These are phyloP conservation scores for Tieghemostelium lacteum DNA, from an alignment of 78 protist species.

Conservation along the genomic window DNA sequence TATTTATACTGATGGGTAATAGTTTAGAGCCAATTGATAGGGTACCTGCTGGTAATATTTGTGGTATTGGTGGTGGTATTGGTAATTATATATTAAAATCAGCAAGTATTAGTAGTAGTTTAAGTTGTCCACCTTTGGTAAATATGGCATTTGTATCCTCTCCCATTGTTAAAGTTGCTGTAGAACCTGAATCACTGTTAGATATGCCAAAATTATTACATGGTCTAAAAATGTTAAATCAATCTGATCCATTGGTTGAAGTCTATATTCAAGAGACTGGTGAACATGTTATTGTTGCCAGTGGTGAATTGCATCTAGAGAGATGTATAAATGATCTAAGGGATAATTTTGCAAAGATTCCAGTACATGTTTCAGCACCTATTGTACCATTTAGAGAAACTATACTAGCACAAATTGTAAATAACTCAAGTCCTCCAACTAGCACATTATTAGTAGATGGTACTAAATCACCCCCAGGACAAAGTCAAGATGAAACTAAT, in stretches of 20 bases:
- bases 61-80: slow-evolving; percentile 95
- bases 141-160: slow-evolving; percentile 78
- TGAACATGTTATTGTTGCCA: slow-evolving; percentile 91
- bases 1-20: slow-evolving; percentile 95
- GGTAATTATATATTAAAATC: slow-evolving; percentile 82
- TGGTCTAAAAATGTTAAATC: slow-evolving; percentile 94
- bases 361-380: slow-evolving; percentile 88
- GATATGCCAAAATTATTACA: slow-evolving; percentile 78
- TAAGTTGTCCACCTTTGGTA: slow-evolving; percentile 70
- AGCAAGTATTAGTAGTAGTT: slow-evolving; percentile 86
- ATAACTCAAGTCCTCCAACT: background rate
- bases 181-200: slow-evolving; percentile 85
- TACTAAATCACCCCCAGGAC: background rate
- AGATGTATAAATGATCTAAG: slow-evolving; percentile 92
- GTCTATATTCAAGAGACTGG: slow-evolving; percentile 90
- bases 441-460: no score
- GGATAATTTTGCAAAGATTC: slow-evolving; percentile 88
- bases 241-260: slow-evolving; percentile 95
- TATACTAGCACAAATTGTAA: slow-evolving; percentile 7
- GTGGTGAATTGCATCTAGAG: slow-evolving; percentile 97
- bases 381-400: slow-evolving; percentile 96
- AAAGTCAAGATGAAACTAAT: background rate
- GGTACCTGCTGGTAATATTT: slow-evolving; percentile 93
- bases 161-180: slow-evolving; percentile 95
- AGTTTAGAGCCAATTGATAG: slow-evolving; percentile 81